phyloP scores from a whole-genome alignment of 1,284 basidiomycete genomes.

The Ustilago sp. region DNA sequence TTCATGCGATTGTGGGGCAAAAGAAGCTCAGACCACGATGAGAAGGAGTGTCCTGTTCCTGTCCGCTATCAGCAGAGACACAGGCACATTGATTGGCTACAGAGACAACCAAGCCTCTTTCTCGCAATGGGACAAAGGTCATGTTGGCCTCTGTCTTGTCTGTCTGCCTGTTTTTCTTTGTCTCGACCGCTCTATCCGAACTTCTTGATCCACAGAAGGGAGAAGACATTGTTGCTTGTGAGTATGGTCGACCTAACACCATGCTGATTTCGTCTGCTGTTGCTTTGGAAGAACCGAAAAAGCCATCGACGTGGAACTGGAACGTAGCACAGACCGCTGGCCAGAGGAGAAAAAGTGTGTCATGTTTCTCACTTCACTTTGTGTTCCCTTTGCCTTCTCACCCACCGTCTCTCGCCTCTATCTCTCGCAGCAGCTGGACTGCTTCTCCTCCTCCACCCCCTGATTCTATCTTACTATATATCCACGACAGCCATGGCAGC shows the following conservation, averaged over 20 bases:
- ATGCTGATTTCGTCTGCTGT: slow-evolving; percentile 4
- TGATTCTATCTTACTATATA: not conserved
- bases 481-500: slow-evolving; percentile 16
- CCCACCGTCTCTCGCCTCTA: not conserved
- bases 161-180: not conserved
- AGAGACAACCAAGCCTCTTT: not conserved
- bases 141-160: not conserved
- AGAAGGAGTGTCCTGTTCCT: not conserved
- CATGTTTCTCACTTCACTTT: slow-evolving; percentile 1
- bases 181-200: not conserved
- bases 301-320: slow-evolving; percentile 37
- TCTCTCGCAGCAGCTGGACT: not conserved
- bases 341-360: slow-evolving; percentile 5
- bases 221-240: not conserved
- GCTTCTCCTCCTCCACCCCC: not conserved
- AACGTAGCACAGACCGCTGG: slow-evolving; percentile 1
- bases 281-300: slow-evolving; percentile 40
- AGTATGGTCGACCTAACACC: not conserved
- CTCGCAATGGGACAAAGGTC: not conserved
- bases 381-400: slow-evolving; percentile 1
- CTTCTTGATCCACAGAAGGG: not conserved
- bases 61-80: not conserved
- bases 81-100: slow-evolving; percentile 2
- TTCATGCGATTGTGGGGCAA: slow-evolving; percentile 2
- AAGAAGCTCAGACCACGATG: not conserved